These are phyloP conservation scores for Beauveria caledonica DNA, from an alignment of 2,329 filamentous ascomycete species.

Conservation along the genomic window DNA sequence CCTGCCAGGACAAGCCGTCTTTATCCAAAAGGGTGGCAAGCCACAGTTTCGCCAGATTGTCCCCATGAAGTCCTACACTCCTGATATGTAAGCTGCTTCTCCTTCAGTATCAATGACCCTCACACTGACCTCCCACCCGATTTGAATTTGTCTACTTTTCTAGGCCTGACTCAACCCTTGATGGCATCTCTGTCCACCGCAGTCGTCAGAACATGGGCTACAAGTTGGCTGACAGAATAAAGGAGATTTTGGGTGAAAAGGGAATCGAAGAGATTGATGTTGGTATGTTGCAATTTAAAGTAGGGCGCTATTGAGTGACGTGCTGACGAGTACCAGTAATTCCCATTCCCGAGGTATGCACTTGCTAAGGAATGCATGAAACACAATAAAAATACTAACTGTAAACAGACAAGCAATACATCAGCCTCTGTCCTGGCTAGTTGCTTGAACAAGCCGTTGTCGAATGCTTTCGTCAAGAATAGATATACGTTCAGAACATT, in stretches of 20 bases:
- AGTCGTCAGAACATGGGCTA: slow-evolving; percentile 82
- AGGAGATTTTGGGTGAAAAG: slow-evolving; percentile 57
- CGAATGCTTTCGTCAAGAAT: slow-evolving; percentile 77
- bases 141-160: slow-evolving; percentile 88
- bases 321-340: slow-evolving; percentile 43
- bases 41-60: slow-evolving; percentile 72
- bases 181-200: slow-evolving; percentile 79
- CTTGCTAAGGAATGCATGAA: background rate
- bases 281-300: slow-evolving; percentile 18
- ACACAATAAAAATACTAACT: background rate
- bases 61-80: slow-evolving; percentile 60
- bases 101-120: background rate
- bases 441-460: slow-evolving; percentile 63
- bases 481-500: slow-evolving; percentile 59
- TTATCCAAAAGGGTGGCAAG: slow-evolving; percentile 67
- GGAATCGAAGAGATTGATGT: slow-evolving; percentile 70
- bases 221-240: slow-evolving; percentile 68
- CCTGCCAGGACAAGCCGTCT: slow-evolving; percentile 74
- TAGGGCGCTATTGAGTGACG: slow-evolving; percentile 11
- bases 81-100: slow-evolving; percentile 40
- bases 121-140: background rate
- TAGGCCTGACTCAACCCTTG: slow-evolving; percentile 72
- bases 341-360: slow-evolving; percentile 49
- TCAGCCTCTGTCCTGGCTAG: slow-evolving; percentile 66
- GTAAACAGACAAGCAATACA: slow-evolving; percentile 64